Evolutionary conservation across 1,284 basidiomycete genomes (phyloP), one percentile per base, ranked within the genome.

Genomic region (Ustilago lituana): DNA sequence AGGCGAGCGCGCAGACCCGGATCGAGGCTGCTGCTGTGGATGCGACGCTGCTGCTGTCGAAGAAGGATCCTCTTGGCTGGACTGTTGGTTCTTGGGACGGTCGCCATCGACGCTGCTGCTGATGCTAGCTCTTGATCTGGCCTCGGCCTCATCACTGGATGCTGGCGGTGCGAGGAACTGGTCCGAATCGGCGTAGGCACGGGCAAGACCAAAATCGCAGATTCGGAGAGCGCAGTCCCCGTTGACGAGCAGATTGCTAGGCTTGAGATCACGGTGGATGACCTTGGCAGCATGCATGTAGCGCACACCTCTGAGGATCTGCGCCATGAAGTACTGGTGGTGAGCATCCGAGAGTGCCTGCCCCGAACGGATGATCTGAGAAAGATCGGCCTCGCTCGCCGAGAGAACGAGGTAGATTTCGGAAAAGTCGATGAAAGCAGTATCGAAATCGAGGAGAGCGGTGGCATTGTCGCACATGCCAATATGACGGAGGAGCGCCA

Each of bases 211-310:
- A 48, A 81, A 74, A 55, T 82, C 80, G 58, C 80, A 82, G 40
- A 82, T 55, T 33, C 72, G 63, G 9, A 82, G 73, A 1, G 70
- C 65, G 50, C 80, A 82, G 53, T 82, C 78, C 11, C 76, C 76
- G 19, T 82, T 82, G 49, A 82, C 80, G 17, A 82, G 70, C 12
- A 82, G 59, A 36, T 82, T 82, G 51, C 80, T 78, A 1, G 80
- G 80, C 66, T 82, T 82, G 41, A 82, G 59, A 54, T 82, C 80
- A 15, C 80, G 71, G 46, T 82, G 80, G 41, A 82, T 60, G 52
- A 82, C 67, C 39, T 78, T 75, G 32, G 79, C 76, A 4, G 68
- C 44, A 43, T 82, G 80, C 78, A 82, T 79, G 52, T 77, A 76
- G 10, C 77, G 67, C 0, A 78, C 66, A 5, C 76, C 80, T n/a